Base-by-base conservation (phyloP, 2,329 filamentous ascomycete species). In the Aspergillus melleus region DNA sequence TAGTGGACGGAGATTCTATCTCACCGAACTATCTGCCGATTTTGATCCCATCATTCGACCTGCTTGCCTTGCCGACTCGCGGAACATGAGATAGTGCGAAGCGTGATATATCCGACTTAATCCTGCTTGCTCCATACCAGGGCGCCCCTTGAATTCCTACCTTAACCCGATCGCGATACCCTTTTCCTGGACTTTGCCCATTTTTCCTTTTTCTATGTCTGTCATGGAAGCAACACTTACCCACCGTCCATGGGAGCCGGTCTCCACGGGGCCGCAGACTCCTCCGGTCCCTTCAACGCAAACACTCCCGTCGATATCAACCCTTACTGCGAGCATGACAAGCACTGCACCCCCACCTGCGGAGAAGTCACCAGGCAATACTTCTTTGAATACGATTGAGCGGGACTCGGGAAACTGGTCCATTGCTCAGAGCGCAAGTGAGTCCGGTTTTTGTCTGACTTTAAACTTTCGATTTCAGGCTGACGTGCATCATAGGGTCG, bases 381-480 rank as follows among this genome's bases (percentile, higher is more conserved):
- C 74, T 9, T 79, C 78, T 5, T 66, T 80, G 62, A 79, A 77
- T 56, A 79, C 78, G 14, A 74, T 79, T 60, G 80, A 83, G 68
- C 81, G 84, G 61, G 84, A 86, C 70, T 86, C 84, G 22, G 83
- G 84, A 61, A 84, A 82, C 70, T 86, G 83, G 83, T 84, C 83
- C 55, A 82, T 84, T 67, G 81, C 83, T 60, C 83, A 83, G 66
- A 84, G 83, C 72, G 83, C 84, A 69, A 81, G 84, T 84, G 74
- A 70, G 79, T 71, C 36, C 58, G 9, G 56, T 70, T 55, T 46
- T 57, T 56, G 54, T 47, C 60, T 49, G 50, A 47, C 58, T 26
- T 32, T 26, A n/a, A 16, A 22, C 20, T n/a, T 60, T 26, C 46
- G 58, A 63, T 60, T 61, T 32, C 47, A 59, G 66, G 61, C 68